phyloP scores from a whole-genome alignment of 2,329 filamentous ascomycete species.

The Alternaria sp. region DNA sequence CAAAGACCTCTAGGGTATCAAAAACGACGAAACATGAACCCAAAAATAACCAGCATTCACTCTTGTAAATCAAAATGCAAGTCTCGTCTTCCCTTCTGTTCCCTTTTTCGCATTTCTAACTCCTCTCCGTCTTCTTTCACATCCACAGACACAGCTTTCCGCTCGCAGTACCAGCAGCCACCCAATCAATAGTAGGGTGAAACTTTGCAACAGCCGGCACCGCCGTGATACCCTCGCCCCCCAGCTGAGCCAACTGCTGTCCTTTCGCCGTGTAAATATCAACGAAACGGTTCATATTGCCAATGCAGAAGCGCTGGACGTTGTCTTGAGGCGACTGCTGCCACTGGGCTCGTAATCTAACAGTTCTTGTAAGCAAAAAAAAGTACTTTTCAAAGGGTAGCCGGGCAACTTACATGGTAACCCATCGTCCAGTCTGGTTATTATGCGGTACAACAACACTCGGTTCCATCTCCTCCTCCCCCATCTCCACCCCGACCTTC shows the following conservation, averaged over 20 bases:
- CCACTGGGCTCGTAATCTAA: slow-evolving; percentile 83
- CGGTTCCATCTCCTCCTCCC: slow-evolving; percentile 72
- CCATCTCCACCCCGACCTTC: slow-evolving; percentile 67
- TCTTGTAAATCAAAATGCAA: no score
- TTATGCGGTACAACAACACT: slow-evolving; percentile 79
- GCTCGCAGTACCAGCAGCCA: slow-evolving; percentile 88
- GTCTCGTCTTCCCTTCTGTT: neutral
- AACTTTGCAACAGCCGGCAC: slow-evolving; percentile 94
- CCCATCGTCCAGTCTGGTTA: slow-evolving; percentile 95
- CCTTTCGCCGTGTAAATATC: slow-evolving; percentile 87
- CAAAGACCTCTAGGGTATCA: neutral
- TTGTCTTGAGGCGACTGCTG: slow-evolving; percentile 80
- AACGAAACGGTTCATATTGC: slow-evolving; percentile 97
- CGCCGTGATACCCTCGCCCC: slow-evolving; percentile 89
- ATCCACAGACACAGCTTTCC: slow-evolving; percentile 94
- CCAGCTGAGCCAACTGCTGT: slow-evolving; percentile 86
- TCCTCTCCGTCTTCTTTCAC: slow-evolving; percentile 52
- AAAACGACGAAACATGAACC: neutral
- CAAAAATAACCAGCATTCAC: no score
- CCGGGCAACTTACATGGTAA: slow-evolving; percentile 70
- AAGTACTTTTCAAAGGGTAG: no score
- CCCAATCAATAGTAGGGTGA: slow-evolving; percentile 88
- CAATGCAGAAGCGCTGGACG: slow-evolving; percentile 88
- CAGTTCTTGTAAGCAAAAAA: slow-evolving; percentile 18
- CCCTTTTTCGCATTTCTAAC: neutral